These are phyloP conservation scores for Ascochyta viciae-villosae DNA, from an alignment of 2,329 filamentous ascomycete genomes.

Conservation along the genomic window DNA sequence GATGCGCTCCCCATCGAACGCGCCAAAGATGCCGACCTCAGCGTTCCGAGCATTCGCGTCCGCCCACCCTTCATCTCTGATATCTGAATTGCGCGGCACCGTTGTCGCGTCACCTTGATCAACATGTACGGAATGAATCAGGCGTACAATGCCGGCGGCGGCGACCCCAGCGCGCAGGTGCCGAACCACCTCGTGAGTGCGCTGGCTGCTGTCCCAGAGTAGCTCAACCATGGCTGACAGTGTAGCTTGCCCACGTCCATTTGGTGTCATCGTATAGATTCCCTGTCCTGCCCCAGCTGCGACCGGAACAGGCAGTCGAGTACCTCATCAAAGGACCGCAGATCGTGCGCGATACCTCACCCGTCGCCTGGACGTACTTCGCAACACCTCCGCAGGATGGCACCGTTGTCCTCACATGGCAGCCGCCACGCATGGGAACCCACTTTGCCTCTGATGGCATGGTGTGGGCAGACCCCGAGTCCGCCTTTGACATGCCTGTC, in stretches of 20 bases:
- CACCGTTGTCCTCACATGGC: slow-evolving; percentile 85
- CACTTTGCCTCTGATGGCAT: slow-evolving; percentile 92
- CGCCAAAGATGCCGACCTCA: slow-evolving; percentile 6
- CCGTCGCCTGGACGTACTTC: slow-evolving; percentile 94
- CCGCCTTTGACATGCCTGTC: slow-evolving; percentile 76
- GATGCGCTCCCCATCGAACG: slow-evolving; percentile 14
- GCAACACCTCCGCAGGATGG: slow-evolving; percentile 78
- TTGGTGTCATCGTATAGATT: slow-evolving; percentile 85
- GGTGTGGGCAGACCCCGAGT: slow-evolving; percentile 85
- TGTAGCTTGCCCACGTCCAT: slow-evolving; percentile 85
- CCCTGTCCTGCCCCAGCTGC: slow-evolving; percentile 73
- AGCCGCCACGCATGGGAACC: slow-evolving; percentile 72
- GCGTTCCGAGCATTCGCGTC: slow-evolving; percentile 10
- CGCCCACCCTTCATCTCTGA: slow-evolving; percentile 1
- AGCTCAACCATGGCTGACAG: slow-evolving; percentile 24
- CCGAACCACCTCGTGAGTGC: slow-evolving; percentile 42
- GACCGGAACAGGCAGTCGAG: slow-evolving; percentile 78
- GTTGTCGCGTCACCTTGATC: slow-evolving; percentile 34
- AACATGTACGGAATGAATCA: slow-evolving; percentile 48
- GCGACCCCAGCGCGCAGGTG: slow-evolving; percentile 46
- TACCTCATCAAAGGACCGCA: slow-evolving; percentile 85
- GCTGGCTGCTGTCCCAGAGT: slow-evolving; percentile 9
- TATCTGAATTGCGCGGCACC: slow-evolving; percentile 22
- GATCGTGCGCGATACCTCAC: slow-evolving; percentile 81
- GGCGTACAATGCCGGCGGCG: slow-evolving; percentile 33